Percentiles rank a stretch among this genome's conserved stretches.
phyloP scores from a whole-genome alignment of 768 basidiomycete species.

The Auricularia cornea region DNA sequence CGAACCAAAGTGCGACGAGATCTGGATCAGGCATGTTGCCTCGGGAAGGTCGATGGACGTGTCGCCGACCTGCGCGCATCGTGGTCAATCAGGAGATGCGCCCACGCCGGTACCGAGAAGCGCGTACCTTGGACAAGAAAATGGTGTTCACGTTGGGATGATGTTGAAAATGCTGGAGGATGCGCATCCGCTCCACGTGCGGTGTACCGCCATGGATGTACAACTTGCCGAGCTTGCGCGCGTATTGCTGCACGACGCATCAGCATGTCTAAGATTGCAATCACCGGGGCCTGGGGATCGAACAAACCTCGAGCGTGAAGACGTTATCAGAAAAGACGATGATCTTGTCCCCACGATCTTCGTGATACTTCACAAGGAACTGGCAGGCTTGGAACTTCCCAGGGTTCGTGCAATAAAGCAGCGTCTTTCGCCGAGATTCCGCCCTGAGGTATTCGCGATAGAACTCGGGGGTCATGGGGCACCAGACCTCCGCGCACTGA shows the following conservation, averaged over 20 bases:
- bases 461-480: slow-evolving; percentile 99
- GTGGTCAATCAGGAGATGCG: background rate
- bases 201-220: slow-evolving; percentile 96
- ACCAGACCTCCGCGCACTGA: slow-evolving; percentile 99
- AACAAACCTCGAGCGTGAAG: slow-evolving; percentile 80
- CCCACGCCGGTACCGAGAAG: background rate
- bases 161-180: slow-evolving; percentile 92
- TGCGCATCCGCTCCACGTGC: slow-evolving; percentile 91
- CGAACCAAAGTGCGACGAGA: slow-evolving; percentile 97
- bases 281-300: background rate
- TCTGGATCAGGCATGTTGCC: slow-evolving; percentile 98
- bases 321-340: slow-evolving; percentile 99
- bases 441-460: slow-evolving; percentile 95
- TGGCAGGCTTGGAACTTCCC: slow-evolving; percentile 99
- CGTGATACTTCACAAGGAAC: slow-evolving; percentile 96
- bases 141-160: slow-evolving; percentile 95
- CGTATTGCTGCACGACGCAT: slow-evolving; percentile 59
- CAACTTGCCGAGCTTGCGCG: slow-evolving; percentile 84
- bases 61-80: slow-evolving; percentile 72
- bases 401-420: slow-evolving; percentile 99
- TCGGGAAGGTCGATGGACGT: slow-evolving; percentile 98
- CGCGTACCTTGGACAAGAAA: slow-evolving; percentile 84
- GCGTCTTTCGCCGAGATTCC: slow-evolving; percentile 86
- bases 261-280: slow-evolving; percentile 3
- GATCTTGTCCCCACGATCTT: slow-evolving; percentile 95